Percentiles rank a stretch among this genome's conserved stretches.
Evolutionary conservation across 495 filamentous ascomycete species (phyloP).

Genomic region (Penicillium arizonense): DNA sequence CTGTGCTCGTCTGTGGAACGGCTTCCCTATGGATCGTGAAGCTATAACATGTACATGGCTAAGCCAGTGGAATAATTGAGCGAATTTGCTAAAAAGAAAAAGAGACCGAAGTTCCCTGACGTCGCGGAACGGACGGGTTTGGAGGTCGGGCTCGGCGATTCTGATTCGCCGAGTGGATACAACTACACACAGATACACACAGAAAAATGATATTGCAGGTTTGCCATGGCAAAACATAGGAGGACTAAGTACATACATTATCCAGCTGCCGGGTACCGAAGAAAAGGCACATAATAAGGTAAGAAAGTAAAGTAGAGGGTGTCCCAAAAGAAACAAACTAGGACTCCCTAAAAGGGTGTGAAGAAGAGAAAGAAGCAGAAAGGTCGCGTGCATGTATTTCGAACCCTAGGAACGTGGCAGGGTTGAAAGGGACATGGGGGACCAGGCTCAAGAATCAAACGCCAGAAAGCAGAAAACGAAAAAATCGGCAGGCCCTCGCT

Average conservation of each 20-base stretch:
- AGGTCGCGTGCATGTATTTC: slow-evolving; percentile 24
- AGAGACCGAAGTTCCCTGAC: slow-evolving; percentile 21
- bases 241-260: slow-evolving; percentile 49
- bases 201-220: slow-evolving; percentile 5
- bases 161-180: slow-evolving; percentile 31
- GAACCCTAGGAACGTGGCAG: slow-evolving; percentile 46
- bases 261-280: slow-evolving; percentile 37
- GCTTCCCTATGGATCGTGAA: slow-evolving; percentile 21
- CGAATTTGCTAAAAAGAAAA: slow-evolving; percentile 10
- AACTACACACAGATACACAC: slow-evolving; percentile 6
- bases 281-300: slow-evolving; percentile 32
- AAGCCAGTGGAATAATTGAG: slow-evolving; percentile 8
- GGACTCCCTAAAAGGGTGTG: slow-evolving; percentile 10
- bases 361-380: slow-evolving; percentile 13
- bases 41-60: slow-evolving; percentile 28
- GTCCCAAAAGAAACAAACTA: slow-evolving; percentile 10
- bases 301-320: slow-evolving; percentile 23
- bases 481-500: slow-evolving; percentile 34
- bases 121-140: slow-evolving; percentile 40
- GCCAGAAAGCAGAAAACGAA: slow-evolving; percentile 22
- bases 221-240: slow-evolving; percentile 21
- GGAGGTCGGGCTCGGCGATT: slow-evolving; percentile 20
- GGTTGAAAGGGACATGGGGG: slow-evolving; percentile 32
- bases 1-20: slow-evolving; percentile 25
- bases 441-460: slow-evolving; percentile 30